These are phyloP conservation scores for Furcasterigmium sp. DNA, from an alignment of 2,329 filamentous ascomycete genomes.

Conservation along the genomic window DNA sequence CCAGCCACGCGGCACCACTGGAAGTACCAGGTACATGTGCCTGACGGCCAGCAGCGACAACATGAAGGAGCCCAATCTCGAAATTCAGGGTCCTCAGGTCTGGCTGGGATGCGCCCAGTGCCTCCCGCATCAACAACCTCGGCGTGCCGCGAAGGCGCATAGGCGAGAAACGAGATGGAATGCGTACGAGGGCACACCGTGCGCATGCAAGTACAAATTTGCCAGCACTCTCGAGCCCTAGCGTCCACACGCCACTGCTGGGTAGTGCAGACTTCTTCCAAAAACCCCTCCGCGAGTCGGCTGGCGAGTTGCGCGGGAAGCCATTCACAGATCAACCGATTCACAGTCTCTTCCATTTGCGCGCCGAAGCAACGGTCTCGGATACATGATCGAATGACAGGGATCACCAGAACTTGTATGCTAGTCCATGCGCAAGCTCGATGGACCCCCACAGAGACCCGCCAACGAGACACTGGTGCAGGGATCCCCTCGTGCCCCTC, in stretches of 20 bases:
- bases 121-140: background rate
- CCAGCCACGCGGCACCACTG: background rate
- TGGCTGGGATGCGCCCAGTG: background rate
- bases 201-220: no score
- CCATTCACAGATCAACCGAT: no score
- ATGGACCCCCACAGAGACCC: background rate
- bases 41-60: background rate
- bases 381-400: background rate
- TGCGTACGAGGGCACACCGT: no score
- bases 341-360: no score
- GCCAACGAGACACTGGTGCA: background rate
- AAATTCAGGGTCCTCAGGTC: background rate
- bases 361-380: no score
- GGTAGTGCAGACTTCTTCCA: no score
- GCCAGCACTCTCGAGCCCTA: no score
- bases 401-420: background rate
- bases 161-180: background rate
- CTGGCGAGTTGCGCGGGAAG: no score
- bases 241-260: no score
- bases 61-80: background rate
- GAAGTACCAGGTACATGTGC: background rate
- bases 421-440: background rate
- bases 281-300: no score
- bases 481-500: background rate
- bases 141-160: background rate